phyloP scores from a whole-genome alignment of 1,284 basidiomycete genomes.

The Xerocomus nothofagi region DNA sequence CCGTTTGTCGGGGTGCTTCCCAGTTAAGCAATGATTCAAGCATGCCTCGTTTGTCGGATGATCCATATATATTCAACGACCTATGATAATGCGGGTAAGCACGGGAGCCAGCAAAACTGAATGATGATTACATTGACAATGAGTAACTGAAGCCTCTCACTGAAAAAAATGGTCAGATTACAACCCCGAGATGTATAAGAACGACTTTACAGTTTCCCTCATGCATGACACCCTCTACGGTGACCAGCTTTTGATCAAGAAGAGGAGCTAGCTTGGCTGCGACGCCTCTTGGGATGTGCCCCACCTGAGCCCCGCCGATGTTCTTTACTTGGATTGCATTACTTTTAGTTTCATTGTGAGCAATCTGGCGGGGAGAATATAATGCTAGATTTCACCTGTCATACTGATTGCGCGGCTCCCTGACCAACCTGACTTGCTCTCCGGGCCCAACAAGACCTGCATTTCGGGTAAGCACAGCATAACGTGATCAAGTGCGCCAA shows the following conservation, averaged over 20 bases:
- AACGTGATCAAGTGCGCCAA: not conserved
- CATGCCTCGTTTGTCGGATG: constrained; percentile 52
- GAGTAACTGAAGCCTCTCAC: constrained; percentile 52
- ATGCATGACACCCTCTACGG: constrained; percentile 74
- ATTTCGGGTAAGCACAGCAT: constrained; percentile 3
- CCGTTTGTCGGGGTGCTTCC: constrained; percentile 70
- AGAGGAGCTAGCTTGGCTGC: constrained; percentile 66
- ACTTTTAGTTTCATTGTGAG: constrained; percentile 33
- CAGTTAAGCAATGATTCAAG: constrained; percentile 70
- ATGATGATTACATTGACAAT: constrained; percentile 53
- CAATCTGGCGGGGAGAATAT: not conserved
- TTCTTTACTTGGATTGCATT: constrained; percentile 82
- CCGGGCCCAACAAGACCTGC: constrained; percentile 74
- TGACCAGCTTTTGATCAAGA: constrained; percentile 62
- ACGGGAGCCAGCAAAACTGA: not conserved
- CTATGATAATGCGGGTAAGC: constrained; percentile 37
- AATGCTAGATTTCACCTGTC: constrained; percentile 49
- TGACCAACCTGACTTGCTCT: constrained; percentile 72
- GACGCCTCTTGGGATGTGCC: constrained; percentile 70
- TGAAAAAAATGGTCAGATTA: constrained; percentile 25
- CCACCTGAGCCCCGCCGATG: constrained; percentile 71
- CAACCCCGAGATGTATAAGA: not conserved
- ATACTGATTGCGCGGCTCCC: constrained; percentile 69
- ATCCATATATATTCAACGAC: constrained; percentile 70
- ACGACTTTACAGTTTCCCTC: constrained; percentile 66